A percentile compares a stretch with the other conserved stretches of the same genome.
Evolutionary conservation across 129 eudicot species (phyloP).

Genomic region (sunflower (Helianthus annuus)): HanXRQr2.0-SUNRISE NC_035434.2:164047133-164047632

Average conservation of each 20-base stretch:
- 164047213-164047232: background rate
- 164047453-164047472: background rate
- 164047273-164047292: background rate
- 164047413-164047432: constrained; percentile 80
- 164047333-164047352: constrained; percentile 88
- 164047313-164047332: constrained; percentile 75
- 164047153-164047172: background rate
- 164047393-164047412: constrained; percentile 90
- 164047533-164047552: constrained; percentile 72
- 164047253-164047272: background rate
- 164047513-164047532: constrained; percentile 52
- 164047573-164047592: constrained; percentile 80
- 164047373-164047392: constrained; percentile 65
- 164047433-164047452: constrained; percentile 6
- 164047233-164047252: background rate
- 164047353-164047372: constrained; percentile 61
- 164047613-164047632: constrained; percentile 90
- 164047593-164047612: constrained; percentile 71
- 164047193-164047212: background rate
- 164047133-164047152: background rate
- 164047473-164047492: background rate
- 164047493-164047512: constrained; percentile 7
- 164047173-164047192: background rate
- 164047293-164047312: background rate
- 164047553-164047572: constrained; percentile 84